Conservation (phyloP, 2,329 filamentous ascomycete genomes). For the Colletotrichum filicis region DNA sequence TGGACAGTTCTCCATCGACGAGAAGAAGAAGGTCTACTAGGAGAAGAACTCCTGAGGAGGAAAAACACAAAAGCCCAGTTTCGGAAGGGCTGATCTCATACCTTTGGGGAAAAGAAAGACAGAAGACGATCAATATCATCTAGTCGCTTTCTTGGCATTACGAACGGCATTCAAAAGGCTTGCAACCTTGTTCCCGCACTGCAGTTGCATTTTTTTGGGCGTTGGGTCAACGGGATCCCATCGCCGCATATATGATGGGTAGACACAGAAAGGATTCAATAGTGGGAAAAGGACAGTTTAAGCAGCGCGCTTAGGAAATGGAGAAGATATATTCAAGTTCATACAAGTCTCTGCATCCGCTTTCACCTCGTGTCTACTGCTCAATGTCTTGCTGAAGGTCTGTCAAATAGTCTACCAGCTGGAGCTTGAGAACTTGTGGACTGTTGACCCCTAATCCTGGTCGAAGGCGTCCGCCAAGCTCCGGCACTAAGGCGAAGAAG, state of each 20-base stretch:
- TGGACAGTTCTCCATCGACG: slow-evolving; percentile 96
- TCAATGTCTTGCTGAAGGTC: not conserved
- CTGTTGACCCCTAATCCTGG: not conserved
- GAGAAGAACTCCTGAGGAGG: not conserved
- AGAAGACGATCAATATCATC: slow-evolving; percentile 3
- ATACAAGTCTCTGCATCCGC: not conserved
- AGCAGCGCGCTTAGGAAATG: slow-evolving; percentile 30
- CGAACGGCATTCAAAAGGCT: slow-evolving; percentile 35
- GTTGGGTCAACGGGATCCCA: slow-evolving; percentile 41
- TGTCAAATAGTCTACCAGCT: no score
- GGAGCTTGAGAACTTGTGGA: not conserved
- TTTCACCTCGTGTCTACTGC: not conserved
- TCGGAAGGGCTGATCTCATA: slow-evolving; percentile 7
- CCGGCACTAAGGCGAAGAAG: not conserved
- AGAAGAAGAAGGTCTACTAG: slow-evolving; percentile 99
- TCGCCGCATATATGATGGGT: slow-evolving; percentile 35
- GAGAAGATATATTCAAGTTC: slow-evolving; percentile 32
- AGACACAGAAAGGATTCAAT: slow-evolving; percentile 26
- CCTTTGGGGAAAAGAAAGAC: not conserved
- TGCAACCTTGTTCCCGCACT: slow-evolving; percentile 36
- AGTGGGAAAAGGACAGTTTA: slow-evolving; percentile 19
- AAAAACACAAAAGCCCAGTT: slow-evolving; percentile 15
- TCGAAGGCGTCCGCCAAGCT: slow-evolving; percentile 13
- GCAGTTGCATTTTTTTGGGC: slow-evolving; percentile 44
- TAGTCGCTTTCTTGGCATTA: slow-evolving; percentile 31